A percentile compares a stretch with the other conserved stretches of the same genome.
Evolutionary conservation across 805 yeast genomes (phyloP).

Genomic region (Saccharomycopsis sp.): DNA sequence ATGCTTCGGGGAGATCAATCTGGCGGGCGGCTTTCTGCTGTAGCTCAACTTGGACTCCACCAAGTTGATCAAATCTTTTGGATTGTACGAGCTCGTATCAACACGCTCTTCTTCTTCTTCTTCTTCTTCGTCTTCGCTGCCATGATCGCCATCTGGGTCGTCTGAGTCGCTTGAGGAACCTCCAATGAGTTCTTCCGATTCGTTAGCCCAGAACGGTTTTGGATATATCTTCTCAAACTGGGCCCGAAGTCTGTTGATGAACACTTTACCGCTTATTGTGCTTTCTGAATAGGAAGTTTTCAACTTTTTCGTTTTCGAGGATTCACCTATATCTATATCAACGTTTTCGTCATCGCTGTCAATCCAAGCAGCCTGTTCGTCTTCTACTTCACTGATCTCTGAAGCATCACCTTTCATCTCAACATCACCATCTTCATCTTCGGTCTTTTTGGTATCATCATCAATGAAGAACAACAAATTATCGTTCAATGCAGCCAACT

Average conservation of each 20-base stretch:
- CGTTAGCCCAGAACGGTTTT: constrained; percentile 70
- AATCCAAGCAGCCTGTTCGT: constrained; percentile 55
- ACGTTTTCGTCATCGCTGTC: constrained; percentile 87
- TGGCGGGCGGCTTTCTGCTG: constrained; percentile 30
- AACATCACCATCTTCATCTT: constrained; percentile 31
- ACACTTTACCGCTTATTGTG: constrained; percentile 48
- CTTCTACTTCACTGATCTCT: constrained; percentile 28
- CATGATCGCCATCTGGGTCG: background rate
- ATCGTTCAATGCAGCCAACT: constrained; percentile 32
- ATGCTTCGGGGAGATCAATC: constrained; percentile 57
- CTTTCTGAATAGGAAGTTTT: constrained; percentile 51
- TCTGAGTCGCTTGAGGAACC: constrained; percentile 20
- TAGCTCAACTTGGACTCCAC: constrained; percentile 27
- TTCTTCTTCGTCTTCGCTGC: constrained; percentile 11
- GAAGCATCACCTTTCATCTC: constrained; percentile 28
- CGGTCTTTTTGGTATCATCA: constrained; percentile 33
- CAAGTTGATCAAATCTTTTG: constrained; percentile 29
- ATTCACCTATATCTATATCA: constrained; percentile 46
- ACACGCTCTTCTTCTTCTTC: constrained; percentile 25
- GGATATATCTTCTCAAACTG: constrained; percentile 73
- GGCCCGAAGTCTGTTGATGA: constrained; percentile 53
- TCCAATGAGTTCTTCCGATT: constrained; percentile 24
- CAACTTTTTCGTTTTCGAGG: constrained; percentile 62
- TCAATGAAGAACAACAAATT: constrained; percentile 50
- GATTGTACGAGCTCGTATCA: constrained; percentile 22